Evolutionary conservation across 2,329 filamentous ascomycete genomes (phyloP).

Genomic region (Cytospora mali): DNA sequence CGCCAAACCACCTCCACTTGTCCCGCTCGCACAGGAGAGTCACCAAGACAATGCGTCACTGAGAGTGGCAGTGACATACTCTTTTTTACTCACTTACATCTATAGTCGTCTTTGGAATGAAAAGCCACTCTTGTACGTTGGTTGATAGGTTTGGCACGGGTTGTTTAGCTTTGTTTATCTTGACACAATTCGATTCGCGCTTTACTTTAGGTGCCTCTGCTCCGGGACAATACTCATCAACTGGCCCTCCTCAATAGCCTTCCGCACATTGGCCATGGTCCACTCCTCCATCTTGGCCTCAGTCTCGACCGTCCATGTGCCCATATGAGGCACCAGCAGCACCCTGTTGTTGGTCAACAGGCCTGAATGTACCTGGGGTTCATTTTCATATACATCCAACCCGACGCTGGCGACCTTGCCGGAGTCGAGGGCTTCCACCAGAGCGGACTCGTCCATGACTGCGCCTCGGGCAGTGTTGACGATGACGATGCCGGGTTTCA

Average conservation of each 20-base stretch:
- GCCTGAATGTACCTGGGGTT: conserved; percentile 75
- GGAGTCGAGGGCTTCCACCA: conserved; percentile 71
- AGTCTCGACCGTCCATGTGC: conserved; percentile 75
- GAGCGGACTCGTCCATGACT: conserved; percentile 78
- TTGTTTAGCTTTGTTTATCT: background rate
- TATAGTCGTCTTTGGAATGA: too few relatives aligned
- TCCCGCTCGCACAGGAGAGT: background rate
- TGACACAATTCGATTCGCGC: background rate
- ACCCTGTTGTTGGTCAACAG: conserved; percentile 71
- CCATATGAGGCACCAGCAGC: conserved; percentile 79
- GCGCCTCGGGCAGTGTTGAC: conserved; percentile 84
- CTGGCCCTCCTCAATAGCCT: conserved; percentile 62
- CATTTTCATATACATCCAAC: conserved; percentile 81
- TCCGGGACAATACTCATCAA: conserved; percentile 74
- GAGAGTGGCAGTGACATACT: too few relatives aligned
- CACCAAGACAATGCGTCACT: too few relatives aligned
- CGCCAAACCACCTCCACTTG: background rate
- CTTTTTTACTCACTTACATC: too few relatives aligned
- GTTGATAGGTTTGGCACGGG: too few relatives aligned
- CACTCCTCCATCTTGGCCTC: conserved; percentile 73
- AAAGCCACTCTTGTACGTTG: too few relatives aligned
- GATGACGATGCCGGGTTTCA: conserved; percentile 77
- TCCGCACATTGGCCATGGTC: conserved; percentile 70
- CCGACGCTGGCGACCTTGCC: conserved; percentile 73
- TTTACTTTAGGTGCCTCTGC: conserved; percentile 49